Evolutionary conservation across 2,329 filamentous ascomycete species (phyloP).

Genomic region (Penicillium rolfsii): DNA sequence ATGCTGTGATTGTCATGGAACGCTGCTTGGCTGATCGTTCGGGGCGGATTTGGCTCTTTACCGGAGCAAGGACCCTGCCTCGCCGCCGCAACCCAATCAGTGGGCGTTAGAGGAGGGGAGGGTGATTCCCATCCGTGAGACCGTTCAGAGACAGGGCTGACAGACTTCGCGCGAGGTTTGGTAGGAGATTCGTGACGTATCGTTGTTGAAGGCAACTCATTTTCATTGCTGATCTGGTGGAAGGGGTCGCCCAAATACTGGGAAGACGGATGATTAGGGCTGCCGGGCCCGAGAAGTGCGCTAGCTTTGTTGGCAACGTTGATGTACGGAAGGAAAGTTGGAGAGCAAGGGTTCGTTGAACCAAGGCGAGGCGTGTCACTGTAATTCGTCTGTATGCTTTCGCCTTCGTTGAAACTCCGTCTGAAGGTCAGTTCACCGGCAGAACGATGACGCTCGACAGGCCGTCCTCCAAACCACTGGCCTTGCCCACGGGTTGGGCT

Average conservation of each 20-base stretch:
- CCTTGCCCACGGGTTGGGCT: slow-evolving; percentile 26
- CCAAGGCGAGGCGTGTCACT: slow-evolving; percentile 37
- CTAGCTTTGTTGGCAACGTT: slow-evolving; percentile 33
- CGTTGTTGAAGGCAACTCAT: slow-evolving; percentile 27
- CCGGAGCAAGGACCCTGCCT: slow-evolving; percentile 30
- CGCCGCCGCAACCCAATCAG: slow-evolving; percentile 49
- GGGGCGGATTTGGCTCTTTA: slow-evolving; percentile 20
- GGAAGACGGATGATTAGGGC: slow-evolving; percentile 28
- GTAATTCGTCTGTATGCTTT: slow-evolving; percentile 39
- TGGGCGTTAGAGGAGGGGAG: slow-evolving; percentile 43
- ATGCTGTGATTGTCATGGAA: slow-evolving; percentile 36
- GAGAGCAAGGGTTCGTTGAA: slow-evolving; percentile 27
- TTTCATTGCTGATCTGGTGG: slow-evolving; percentile 27
- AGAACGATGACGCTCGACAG: slow-evolving; percentile 38
- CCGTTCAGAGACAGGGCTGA: slow-evolving; percentile 16
- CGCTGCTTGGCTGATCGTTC: slow-evolving; percentile 27
- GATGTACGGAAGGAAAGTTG: slow-evolving; percentile 40
- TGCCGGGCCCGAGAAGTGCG: slow-evolving; percentile 31
- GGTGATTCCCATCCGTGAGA: slow-evolving; percentile 18
- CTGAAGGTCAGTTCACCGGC: slow-evolving; percentile 38
- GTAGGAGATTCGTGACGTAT: slow-evolving; percentile 30
- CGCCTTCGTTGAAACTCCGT: slow-evolving; percentile 23
- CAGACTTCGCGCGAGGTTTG: slow-evolving; percentile 12
- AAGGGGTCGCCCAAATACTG: slow-evolving; percentile 29
- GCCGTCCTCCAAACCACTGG: slow-evolving; percentile 27